Base-by-base conservation (phyloP, 495 filamentous ascomycete species). In the Tuber borchii region DNA sequence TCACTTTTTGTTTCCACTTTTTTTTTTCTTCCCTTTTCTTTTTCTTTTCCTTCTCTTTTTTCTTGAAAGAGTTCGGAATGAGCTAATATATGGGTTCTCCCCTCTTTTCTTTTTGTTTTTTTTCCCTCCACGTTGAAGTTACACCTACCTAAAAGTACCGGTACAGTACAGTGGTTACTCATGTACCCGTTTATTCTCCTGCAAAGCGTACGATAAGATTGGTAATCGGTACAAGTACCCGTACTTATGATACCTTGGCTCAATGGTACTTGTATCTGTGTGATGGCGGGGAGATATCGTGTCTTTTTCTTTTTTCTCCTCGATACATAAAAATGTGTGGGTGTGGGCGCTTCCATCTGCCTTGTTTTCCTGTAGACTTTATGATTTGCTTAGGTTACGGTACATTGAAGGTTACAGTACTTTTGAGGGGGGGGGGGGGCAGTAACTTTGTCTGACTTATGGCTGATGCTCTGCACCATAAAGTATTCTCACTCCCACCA, bases 331-430 rank as follows among this genome's bases (percentile, higher is more conserved):
- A 26, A 26, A 20, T 48, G 46, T 22, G 26, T 65, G 56, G 56
- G 9, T 65, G 26, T 65, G 56, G 26, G 56, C 26, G 56, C 26
- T 31, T 65, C 56, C 56, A 65, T 65, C 56, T 65, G n/a, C 56
- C 56, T 22, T 65, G 56, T 31, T 65, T 65, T 65, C 26, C 56
- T 65, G 56, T 31, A 31, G n/a, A 65, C 56, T 65, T 65, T 65
- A 65, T 65, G 56, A 65, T 65, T 65, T 65, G 56, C 26, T 65
- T 65, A 31, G n/a, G 56, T 65, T 65, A 65, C 10, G 10, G 56
- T 65, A 65, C n/a, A 2, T 31, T 16, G 56, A 31, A 65, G 56
- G 56, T 65, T 65, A 65, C 10, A 7, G 3, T 31, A 31, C 26
- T 46, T 45, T 45, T 45, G 16, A 45, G 10, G 12, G 16, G 10